Conservation (phyloP, 2,329 filamentous ascomycete genomes). For the Lecanicillium sp. region DNA sequence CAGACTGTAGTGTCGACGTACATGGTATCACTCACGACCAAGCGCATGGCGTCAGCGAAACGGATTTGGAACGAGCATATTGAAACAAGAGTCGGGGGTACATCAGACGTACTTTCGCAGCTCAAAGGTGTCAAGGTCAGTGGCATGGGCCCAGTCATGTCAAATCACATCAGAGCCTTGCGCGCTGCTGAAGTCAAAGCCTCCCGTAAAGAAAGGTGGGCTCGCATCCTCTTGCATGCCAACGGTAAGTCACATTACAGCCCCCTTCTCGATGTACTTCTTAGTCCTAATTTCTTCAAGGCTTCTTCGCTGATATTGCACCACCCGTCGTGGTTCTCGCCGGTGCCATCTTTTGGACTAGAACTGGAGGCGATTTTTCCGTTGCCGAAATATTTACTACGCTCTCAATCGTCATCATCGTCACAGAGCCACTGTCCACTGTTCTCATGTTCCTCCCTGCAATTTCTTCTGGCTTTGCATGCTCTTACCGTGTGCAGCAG, state of each 20-base stretch:
- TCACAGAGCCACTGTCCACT: slow-evolving; percentile 1
- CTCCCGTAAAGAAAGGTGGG: slow-evolving; percentile 1
- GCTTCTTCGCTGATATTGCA: too few species aligned
- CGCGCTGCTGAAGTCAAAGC: slow-evolving; percentile 12
- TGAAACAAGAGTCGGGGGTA: slow-evolving; percentile 5
- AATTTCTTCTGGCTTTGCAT: slow-evolving; percentile 3
- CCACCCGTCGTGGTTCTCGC: slow-evolving; percentile 6
- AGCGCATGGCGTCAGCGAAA: slow-evolving; percentile 1
- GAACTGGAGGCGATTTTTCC: slow-evolving; percentile 1
- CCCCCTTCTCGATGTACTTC: too few species aligned
- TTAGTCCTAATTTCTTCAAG: too few species aligned
- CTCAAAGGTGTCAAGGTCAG: slow-evolving; percentile 29
- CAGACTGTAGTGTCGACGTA: neutral
- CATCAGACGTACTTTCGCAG: slow-evolving; percentile 15
- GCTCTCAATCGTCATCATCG: slow-evolving; percentile 1
- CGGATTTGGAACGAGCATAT: slow-evolving; percentile 7
- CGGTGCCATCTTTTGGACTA: slow-evolving; percentile 6
- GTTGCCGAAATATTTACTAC: slow-evolving; percentile 4
- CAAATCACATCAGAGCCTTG: slow-evolving; percentile 8
- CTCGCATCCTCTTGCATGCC: slow-evolving; percentile 3
- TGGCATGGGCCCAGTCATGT: slow-evolving; percentile 16
- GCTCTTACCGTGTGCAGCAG: slow-evolving; percentile 3
- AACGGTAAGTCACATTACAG: neutral
- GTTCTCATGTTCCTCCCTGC: slow-evolving; percentile 5
- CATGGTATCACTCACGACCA: slow-evolving; percentile 2